Base-by-base conservation (phyloP, 805 yeast genomes). In the Candida sithepensis region DNA sequence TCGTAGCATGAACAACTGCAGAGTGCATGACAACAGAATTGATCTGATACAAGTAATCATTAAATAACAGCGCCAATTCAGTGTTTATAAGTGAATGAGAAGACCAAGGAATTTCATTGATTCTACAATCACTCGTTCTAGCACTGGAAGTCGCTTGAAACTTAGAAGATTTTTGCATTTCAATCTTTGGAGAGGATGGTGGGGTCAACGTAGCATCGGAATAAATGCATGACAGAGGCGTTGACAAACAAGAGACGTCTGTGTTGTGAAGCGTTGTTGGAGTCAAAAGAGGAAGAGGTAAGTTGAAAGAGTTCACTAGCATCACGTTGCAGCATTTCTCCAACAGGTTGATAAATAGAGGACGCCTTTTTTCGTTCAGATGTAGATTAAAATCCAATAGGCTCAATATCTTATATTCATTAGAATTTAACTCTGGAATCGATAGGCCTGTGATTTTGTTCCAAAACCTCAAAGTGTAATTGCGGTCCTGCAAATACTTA, bases 401-500 rank as follows among this genome's bases (percentile, higher is more conserved):
- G 34, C 66, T 59, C 52, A 88, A 73, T 19, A 85, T 70, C 6
- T 70, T 63, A 24, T 74, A 57, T 65, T 88, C 96, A 38, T 57
- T 60, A 4, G 51, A 49, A 50, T 70, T 72, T 44, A 88, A 68
- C 48, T 78, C 82, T 24, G 62, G 53, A 3, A 76, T 58, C 20
- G 78, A 59, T 37, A 85, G 72, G 0, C 95, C 94, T 30, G 88
- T 77, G 43, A 88, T 82, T 60, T 79, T 78, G 44, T 84, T 71
- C 96, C 96, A 88, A 5, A 86, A 78, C 51, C 72, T 74, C 55
- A 85, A 73, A 26, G 85, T 72, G 64, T 78, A 86, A 60, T 83
- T 84, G 43, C 79, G 77, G 65, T 88, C 96, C 60, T 82, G 88
- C 50, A 76, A 71, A 63, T 81, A 86, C 61, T 88, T 88, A 44